phyloP scores from a whole-genome alignment of 495 filamentous ascomycete species.

The Penicillium macrosclerotiorum region DNA sequence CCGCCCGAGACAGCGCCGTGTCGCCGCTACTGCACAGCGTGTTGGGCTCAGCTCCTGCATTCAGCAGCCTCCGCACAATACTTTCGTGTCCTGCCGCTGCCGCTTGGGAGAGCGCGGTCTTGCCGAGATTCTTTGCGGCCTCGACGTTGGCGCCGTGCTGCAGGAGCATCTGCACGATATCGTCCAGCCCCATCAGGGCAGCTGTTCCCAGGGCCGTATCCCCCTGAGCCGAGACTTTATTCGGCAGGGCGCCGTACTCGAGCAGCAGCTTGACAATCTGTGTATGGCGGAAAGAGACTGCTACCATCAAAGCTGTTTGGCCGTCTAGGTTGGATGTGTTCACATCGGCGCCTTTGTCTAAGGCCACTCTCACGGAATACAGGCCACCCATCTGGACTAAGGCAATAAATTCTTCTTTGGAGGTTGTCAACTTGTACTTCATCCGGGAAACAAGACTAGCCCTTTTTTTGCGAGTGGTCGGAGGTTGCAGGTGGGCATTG shows the following conservation, averaged over 20 bases:
- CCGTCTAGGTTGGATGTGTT: conserved; percentile 29
- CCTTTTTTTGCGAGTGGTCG: conserved; percentile 4
- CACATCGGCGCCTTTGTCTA: conserved; percentile 38
- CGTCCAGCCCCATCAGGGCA: conserved; percentile 28
- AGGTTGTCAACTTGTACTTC: conserved; percentile 8
- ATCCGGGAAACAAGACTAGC: conserved; percentile 14
- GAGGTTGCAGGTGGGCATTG: neutral
- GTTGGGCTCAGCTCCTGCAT: conserved; percentile 42
- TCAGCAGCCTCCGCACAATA: conserved; percentile 38
- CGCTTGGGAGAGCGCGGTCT: conserved; percentile 24
- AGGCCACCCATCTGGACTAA: conserved; percentile 6
- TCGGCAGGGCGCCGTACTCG: conserved; percentile 22
- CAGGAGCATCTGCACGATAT: conserved; percentile 31
- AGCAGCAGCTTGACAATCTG: conserved; percentile 25
- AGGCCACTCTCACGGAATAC: conserved; percentile 3
- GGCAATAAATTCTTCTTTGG: conserved; percentile 12
- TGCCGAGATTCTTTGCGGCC: neutral
- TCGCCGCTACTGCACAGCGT: conserved; percentile 27
- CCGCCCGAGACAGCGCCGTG: conserved; percentile 43
- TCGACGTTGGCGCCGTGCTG: conserved; percentile 22
- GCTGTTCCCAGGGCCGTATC: conserved; percentile 35
- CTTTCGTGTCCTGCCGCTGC: conserved; percentile 32
- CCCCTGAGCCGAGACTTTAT: conserved; percentile 13
- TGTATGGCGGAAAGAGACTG: conserved; percentile 17
- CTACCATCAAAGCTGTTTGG: conserved; percentile 40